phyloP scores from a whole-genome alignment of 2,329 filamentous ascomycete genomes.

The Zymoseptoria tritici region DNA sequence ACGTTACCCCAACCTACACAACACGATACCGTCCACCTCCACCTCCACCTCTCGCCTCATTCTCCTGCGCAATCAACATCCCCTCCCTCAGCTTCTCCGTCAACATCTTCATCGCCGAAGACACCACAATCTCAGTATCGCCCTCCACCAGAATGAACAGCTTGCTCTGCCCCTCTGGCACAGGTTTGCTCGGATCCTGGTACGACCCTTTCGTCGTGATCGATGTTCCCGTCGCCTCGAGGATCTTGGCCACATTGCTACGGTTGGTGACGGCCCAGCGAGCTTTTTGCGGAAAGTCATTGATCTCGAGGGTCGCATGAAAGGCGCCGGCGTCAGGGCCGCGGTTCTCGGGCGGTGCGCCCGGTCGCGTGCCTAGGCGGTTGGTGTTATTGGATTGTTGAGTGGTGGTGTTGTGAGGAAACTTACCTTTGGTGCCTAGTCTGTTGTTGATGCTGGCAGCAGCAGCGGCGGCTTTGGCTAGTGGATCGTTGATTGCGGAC shows the following conservation, averaged over 20 bases:
- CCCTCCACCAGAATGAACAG: conserved; percentile 96
- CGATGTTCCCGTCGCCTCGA: conserved; percentile 87
- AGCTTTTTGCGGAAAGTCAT: conserved; percentile 97
- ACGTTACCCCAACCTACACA: conserved; percentile 42
- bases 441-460: conserved; percentile 87
- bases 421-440: conserved; percentile 68
- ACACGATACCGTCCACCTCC: conserved; percentile 69
- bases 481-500: conserved; percentile 18
- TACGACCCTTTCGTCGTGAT: conserved; percentile 97
- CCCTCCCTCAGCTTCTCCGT: conserved; percentile 83
- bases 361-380: conserved; percentile 64
- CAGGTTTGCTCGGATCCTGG: conserved; percentile 75
- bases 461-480: conserved; percentile 63
- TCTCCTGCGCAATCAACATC: conserved; percentile 80
- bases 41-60: conserved; percentile 68
- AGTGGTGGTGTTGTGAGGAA: background rate
- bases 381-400: background rate
- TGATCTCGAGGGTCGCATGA: conserved; percentile 96
- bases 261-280: conserved; percentile 97
- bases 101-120: conserved; percentile 82
- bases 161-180: conserved; percentile 72
- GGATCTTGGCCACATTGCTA: conserved; percentile 95
- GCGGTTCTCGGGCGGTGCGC: conserved; percentile 96
- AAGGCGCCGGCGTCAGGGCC: conserved; percentile 93
- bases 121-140: conserved; percentile 88